Evolutionary conservation across 768 basidiomycete species (phyloP).

Genomic region (Agrocybe pediades): DNA sequence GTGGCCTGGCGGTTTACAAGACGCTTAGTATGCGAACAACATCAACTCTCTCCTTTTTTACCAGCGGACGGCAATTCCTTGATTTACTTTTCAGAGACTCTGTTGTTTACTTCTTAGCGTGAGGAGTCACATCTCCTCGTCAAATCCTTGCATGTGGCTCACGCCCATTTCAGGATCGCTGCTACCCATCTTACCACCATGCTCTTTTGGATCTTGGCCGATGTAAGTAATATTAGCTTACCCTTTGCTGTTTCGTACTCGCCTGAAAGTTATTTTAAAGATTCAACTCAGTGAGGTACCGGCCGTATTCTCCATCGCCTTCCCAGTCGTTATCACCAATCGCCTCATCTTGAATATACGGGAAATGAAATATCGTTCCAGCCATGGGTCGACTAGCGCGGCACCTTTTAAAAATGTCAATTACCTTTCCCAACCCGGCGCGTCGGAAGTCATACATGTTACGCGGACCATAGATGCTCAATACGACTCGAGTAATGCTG

Average conservation of each 20-base stretch:
- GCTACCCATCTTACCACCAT: not conserved
- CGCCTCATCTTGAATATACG: slow-evolving; percentile 4
- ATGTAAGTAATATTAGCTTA: not conserved
- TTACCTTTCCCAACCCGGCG: too few relatives aligned
- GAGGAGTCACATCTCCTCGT: not conserved
- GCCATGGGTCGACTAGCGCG: not conserved
- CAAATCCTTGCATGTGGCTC: not conserved
- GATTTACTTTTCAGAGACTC: slow-evolving; percentile 4
- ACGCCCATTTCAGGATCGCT: not conserved
- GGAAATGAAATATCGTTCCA: not conserved
- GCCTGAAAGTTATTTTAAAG: not conserved
- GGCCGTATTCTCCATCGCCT: not conserved
- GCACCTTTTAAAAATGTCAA: too few relatives aligned
- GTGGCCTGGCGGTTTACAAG: not conserved
- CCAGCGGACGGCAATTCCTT: not conserved
- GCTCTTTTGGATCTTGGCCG: not conserved
- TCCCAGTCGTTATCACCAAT: not conserved
- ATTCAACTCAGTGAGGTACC: not conserved
- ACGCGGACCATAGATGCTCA: too few relatives aligned
- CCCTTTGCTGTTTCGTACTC: not conserved
- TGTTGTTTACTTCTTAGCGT: slow-evolving; percentile 2
- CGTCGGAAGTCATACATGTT: too few relatives aligned
- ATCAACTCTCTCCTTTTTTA: not conserved
- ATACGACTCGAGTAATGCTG: too few relatives aligned
- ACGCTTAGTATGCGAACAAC: not conserved